Evolutionary conservation across 108 stramenopile genomes (phyloP).

Genomic region (Asterionellopsis glacialis): DNA sequence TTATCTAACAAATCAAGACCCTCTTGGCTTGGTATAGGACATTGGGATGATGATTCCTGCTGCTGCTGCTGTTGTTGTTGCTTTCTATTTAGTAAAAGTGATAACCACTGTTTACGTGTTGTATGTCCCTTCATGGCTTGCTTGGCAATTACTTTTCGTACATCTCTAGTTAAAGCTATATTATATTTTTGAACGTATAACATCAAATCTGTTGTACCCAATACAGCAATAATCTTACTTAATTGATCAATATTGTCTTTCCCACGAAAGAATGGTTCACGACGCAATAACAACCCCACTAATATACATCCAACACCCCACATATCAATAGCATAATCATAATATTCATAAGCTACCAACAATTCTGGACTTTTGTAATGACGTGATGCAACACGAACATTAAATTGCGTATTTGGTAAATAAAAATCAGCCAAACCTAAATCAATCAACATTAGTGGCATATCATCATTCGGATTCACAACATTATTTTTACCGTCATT

Average conservation of each 20-base stretch:
- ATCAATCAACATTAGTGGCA: conserved; percentile 82
- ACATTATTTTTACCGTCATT: conserved; percentile 11
- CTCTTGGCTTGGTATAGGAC: conserved; percentile 40
- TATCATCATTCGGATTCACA: conserved; percentile 11
- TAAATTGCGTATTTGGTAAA: conserved; percentile 76
- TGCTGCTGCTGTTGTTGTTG: background rate
- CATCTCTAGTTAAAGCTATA: conserved; percentile 22
- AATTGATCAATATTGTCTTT: conserved; percentile 83
- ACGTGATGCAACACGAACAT: conserved; percentile 86
- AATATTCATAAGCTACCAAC: conserved; percentile 66
- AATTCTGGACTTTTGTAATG: conserved; percentile 94
- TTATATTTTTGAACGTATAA: conserved; percentile 50
- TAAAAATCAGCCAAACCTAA: conserved; percentile 91
- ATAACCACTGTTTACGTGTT: conserved; percentile 3
- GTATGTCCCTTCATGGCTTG: conserved; percentile 4
- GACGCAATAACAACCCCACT: conserved; percentile 67
- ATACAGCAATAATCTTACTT: conserved; percentile 65
- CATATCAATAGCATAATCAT: conserved; percentile 81
- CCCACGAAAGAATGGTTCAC: conserved; percentile 82
- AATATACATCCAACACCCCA: conserved; percentile 87
- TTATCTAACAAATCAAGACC: conserved; percentile 73
- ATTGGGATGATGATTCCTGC: conserved; percentile 1
- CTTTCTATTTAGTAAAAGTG: background rate
- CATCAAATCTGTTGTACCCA: conserved; percentile 66
- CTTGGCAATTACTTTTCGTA: conserved; percentile 28